Percentiles rank a stretch among this genome's conserved stretches.
Conservation (phyloP, 2,329 filamentous ascomycete species). For the Dactylellina cionopaga region DNA sequence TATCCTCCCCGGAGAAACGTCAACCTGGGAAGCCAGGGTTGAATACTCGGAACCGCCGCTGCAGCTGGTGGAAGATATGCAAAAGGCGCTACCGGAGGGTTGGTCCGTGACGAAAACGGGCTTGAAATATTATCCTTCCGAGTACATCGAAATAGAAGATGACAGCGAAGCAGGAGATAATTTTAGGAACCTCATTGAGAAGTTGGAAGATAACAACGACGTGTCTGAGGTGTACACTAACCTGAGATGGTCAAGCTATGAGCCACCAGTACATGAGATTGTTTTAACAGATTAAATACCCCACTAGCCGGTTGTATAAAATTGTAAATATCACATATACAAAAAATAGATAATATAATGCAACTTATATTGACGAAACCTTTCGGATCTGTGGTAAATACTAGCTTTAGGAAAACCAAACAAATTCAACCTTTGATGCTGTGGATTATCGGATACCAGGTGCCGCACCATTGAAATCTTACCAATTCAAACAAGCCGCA, state of each 20-base stretch:
- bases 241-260: constrained; percentile 42
- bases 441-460: too few species aligned
- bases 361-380: too few species aligned
- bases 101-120: constrained; percentile 50
- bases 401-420: background rate
- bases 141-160: constrained; percentile 31
- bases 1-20: constrained; percentile 31
- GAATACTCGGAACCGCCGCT: constrained; percentile 41
- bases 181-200: constrained; percentile 36
- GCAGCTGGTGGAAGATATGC: constrained; percentile 50
- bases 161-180: constrained; percentile 33
- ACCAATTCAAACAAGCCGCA: too few species aligned
- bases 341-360: too few species aligned
- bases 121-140: constrained; percentile 43
- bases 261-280: constrained; percentile 37
- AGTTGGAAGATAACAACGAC: constrained; percentile 41
- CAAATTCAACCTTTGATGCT: too few species aligned
- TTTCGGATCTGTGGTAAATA: background rate
- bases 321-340: too few species aligned
- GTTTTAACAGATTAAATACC: constrained; percentile 30
- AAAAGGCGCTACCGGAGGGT: constrained; percentile 42
- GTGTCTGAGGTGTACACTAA: constrained; percentile 47
- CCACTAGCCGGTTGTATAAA: background rate
- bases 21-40: constrained; percentile 44
- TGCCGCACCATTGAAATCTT: too few species aligned